Evolutionary conservation across 2,329 filamentous ascomycete genomes (phyloP).

Genomic region (Colletotrichum spinosum): DNA sequence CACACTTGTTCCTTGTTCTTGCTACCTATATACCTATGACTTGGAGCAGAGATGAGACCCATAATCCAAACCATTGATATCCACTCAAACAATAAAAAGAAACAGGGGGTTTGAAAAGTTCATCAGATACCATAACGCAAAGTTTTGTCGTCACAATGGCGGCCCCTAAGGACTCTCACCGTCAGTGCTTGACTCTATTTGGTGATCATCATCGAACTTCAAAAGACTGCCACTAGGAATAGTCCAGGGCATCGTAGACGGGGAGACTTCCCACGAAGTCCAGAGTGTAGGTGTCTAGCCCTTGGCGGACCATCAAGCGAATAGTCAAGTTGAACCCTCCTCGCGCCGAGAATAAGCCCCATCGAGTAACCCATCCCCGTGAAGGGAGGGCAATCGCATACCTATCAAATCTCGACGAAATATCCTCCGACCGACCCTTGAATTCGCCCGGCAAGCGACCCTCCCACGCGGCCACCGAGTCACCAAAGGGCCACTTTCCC

Average conservation of each 20-base stretch:
- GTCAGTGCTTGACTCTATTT: slow-evolving; percentile 99
- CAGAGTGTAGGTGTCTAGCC: slow-evolving; percentile 47
- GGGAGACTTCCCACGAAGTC: slow-evolving; percentile 56
- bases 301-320: slow-evolving; percentile 10
- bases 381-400: slow-evolving; percentile 87
- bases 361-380: slow-evolving; percentile 88
- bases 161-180: slow-evolving; percentile 49
- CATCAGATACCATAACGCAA: slow-evolving; percentile 64
- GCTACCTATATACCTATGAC: slow-evolving; percentile 7
- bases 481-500: slow-evolving; percentile 40
- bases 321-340: slow-evolving; percentile 67
- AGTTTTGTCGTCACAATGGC: slow-evolving; percentile 41
- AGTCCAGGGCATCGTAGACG: slow-evolving; percentile 41
- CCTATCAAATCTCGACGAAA: slow-evolving; percentile 95
- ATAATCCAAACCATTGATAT: slow-evolving; percentile 13
- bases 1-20: slow-evolving; percentile 19
- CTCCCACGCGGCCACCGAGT: slow-evolving; percentile 42
- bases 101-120: slow-evolving; percentile 40
- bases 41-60: slow-evolving; percentile 14
- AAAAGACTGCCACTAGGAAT: slow-evolving; percentile 36
- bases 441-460: slow-evolving; percentile 43
- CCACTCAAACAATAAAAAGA: slow-evolving; percentile 30
- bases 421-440: slow-evolving; percentile 62
- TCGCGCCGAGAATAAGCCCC: slow-evolving; percentile 99
- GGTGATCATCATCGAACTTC: slow-evolving; percentile 81